Percentiles rank a stretch among this genome's conserved stretches.
Evolutionary conservation across 2,329 filamentous ascomycete genomes (phyloP).

Genomic region (Alternaria consortialis): DNA sequence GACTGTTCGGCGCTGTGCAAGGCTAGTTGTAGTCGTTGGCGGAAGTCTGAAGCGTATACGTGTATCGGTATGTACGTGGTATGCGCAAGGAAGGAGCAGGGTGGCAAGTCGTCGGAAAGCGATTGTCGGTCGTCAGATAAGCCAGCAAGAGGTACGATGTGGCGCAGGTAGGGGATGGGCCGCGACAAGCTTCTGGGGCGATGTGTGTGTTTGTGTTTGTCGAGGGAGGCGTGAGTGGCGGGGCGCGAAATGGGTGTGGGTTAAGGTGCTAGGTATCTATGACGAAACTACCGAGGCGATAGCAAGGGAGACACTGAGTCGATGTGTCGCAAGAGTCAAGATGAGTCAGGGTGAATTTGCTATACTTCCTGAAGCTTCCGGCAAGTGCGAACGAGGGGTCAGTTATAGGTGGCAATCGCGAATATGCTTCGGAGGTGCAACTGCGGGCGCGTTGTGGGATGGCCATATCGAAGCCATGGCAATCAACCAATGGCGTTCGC

Average conservation of each 20-base stretch:
- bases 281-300: conserved; percentile 45
- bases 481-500: conserved; percentile 37
- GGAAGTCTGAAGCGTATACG: neutral
- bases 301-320: conserved; percentile 16
- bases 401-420: conserved; percentile 18
- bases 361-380: conserved; percentile 19
- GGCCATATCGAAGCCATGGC: conserved; percentile 27
- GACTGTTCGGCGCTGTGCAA: conserved; percentile 32
- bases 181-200: conserved; percentile 11
- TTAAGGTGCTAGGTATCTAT: conserved; percentile 33
- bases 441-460: conserved; percentile 31
- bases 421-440: conserved; percentile 19
- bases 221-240: conserved; percentile 16
- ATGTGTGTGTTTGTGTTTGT: neutral
- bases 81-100: conserved; percentile 14
- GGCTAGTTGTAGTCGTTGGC: conserved; percentile 20
- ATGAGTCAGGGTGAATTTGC: conserved; percentile 30
- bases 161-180: conserved; percentile 1
- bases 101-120: conserved; percentile 23
- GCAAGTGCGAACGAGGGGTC: conserved; percentile 15
- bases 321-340: conserved; percentile 19
- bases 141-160: neutral
- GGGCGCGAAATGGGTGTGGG: conserved; percentile 26
- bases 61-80: neutral
- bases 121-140: conserved; percentile 4